Base-by-base conservation (phyloP, 1,284 basidiomycete genomes). In the Marasmius fiardii region DNA sequence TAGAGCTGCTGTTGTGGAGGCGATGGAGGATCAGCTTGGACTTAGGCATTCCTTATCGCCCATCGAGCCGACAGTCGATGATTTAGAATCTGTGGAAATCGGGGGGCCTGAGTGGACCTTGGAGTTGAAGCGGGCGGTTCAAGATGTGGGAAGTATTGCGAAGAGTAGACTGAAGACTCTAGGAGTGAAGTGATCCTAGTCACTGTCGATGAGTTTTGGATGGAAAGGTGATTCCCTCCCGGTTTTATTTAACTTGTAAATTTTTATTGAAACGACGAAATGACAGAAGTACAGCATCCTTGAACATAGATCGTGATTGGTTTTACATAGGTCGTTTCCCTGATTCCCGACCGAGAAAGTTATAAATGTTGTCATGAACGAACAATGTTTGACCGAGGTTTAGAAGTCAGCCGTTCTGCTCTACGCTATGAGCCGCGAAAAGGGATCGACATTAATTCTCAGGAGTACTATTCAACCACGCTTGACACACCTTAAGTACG, bases 61-160 rank as follows among this genome's bases (percentile, higher is more conserved):
- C 8, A 67, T 74, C 41, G 61, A 75, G 41, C 82, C 82, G 1
- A 44, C 64, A 0, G 48, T 78, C 16, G 68, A 68, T 3, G 68
- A 59, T 21, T 61, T 85, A 26, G 52, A 52, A n/a, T 67, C 73
- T 1, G 69, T 86, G 4, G 68, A 75, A n/a, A 61, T 71, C 10
- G 70, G 69, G 4, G 71, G 75, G 28, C 68, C 69, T 1, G 71
- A 69, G 31, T 93, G 90, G 90, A 65, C 62, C 49, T 63, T 61
- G 7, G 93, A 95, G 68, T 72, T 92, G 55, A 71, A 77, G 53
- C 80, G 92, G 59, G 91, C 89, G 0, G 72, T 94, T n/a, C 66
- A 65, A 31, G 91, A 91, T 64, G 78, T 94, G 16, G 89, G 88
- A 53, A 67, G 67, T 58, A 95, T 95, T 57, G 92, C 89, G 8